Percentiles rank a stretch among this genome's conserved stretches.
These are phyloP conservation scores for Suhomyces anneliseae DNA, from an alignment of 1,139 yeast genomes.

Conservation along the genomic window DNA sequence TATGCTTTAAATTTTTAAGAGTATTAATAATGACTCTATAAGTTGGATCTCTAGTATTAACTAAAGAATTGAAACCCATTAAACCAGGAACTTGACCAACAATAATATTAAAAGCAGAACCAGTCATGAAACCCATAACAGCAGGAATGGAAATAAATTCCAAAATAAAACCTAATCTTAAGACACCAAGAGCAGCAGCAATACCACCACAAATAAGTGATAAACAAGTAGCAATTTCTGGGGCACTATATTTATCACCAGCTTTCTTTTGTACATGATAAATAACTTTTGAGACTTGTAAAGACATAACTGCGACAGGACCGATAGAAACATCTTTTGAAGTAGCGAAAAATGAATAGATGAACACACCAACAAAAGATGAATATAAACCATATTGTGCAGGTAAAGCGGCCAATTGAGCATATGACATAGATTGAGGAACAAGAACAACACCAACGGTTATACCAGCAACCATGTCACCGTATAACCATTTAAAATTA, in stretches of 20 bases:
- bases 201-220: slow-evolving; percentile 84
- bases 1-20: slow-evolving; percentile 65
- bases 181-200: slow-evolving; percentile 76
- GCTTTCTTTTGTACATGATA: slow-evolving; percentile 51
- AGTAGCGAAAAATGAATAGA: slow-evolving; percentile 89
- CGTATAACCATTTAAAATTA: slow-evolving; percentile 73
- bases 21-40: slow-evolving; percentile 70
- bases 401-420: slow-evolving; percentile 76
- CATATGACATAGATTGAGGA: slow-evolving; percentile 96
- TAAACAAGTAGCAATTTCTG: slow-evolving; percentile 76
- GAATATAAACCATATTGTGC: slow-evolving; percentile 90
- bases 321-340: slow-evolving; percentile 95
- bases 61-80: slow-evolving; percentile 67
- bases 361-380: slow-evolving; percentile 87
- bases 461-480: slow-evolving; percentile 88
- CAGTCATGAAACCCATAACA: slow-evolving; percentile 93
- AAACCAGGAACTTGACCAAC: slow-evolving; percentile 85
- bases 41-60: slow-evolving; percentile 73
- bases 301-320: slow-evolving; percentile 95
- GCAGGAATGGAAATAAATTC: slow-evolving; percentile 92
- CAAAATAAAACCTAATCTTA: slow-evolving; percentile 82
- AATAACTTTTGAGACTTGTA: slow-evolving; percentile 79
- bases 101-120: slow-evolving; percentile 83
- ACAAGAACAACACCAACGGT: slow-evolving; percentile 92
- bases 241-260: slow-evolving; percentile 49